A percentile compares a stretch with the other conserved stretches of the same genome.
phyloP scores from a whole-genome alignment of 768 basidiomycete genomes.

The Rhizopogon vinicolor region DNA sequence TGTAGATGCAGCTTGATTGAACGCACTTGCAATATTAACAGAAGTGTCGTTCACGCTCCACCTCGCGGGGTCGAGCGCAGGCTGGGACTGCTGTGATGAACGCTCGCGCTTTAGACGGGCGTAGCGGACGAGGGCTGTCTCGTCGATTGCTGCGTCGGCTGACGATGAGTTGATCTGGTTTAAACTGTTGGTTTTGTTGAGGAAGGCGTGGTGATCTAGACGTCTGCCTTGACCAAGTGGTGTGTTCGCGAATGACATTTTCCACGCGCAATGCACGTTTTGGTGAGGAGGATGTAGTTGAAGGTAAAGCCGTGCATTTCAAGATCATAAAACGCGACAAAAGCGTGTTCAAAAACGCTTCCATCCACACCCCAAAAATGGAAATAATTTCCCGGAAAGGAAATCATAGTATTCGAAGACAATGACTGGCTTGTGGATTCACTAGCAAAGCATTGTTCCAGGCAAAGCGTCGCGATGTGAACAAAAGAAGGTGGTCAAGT shows the following conservation, averaged over 20 bases:
- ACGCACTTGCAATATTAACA: constrained; percentile 82
- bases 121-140: constrained; percentile 42
- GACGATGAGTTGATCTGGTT: constrained; percentile 18
- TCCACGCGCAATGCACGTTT: constrained; percentile 11
- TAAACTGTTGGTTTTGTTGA: constrained; percentile 45
- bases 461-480: too few relatives aligned
- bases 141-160: constrained; percentile 39
- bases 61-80: constrained; percentile 51
- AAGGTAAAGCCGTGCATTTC: constrained; percentile 4
- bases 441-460: too few relatives aligned
- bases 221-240: constrained; percentile 83
- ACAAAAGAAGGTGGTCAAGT: too few relatives aligned
- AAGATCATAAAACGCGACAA: constrained; percentile 7
- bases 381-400: constrained; percentile 7
- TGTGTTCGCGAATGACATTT: constrained; percentile 83
- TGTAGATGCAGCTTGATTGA: constrained; percentile 59
- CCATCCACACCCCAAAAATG: neutral
- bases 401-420: constrained; percentile 1
- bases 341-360: constrained; percentile 1
- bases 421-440: neutral
- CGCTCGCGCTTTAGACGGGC: constrained; percentile 44
- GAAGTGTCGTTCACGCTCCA: constrained; percentile 80
- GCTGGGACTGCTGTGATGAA: constrained; percentile 14
- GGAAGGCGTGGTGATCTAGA: constrained; percentile 76
- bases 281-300: neutral